Conservation (phyloP, 805 yeast genomes). For the Wickerhamiella siamensis region DNA sequence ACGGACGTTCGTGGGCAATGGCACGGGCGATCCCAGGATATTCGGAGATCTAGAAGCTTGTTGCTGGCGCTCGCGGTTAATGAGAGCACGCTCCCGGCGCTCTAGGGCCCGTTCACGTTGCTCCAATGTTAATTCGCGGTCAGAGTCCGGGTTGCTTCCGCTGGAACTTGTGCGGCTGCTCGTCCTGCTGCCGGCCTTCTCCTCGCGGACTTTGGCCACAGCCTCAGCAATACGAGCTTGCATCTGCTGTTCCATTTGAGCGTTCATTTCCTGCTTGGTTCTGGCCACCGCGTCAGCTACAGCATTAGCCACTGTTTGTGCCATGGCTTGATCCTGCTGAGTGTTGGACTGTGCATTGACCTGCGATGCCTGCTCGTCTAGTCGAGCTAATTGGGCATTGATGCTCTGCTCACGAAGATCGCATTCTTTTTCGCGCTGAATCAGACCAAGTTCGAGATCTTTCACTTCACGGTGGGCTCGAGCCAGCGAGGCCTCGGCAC, state of each 20-base stretch:
- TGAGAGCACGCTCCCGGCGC: conserved; percentile 13
- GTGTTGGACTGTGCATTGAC: not conserved
- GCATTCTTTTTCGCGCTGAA: conserved; percentile 1
- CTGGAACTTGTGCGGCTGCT: conserved; percentile 9
- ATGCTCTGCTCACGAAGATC: conserved; percentile 4
- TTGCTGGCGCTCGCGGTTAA: conserved; percentile 5
- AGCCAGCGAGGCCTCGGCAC: conserved; percentile 6
- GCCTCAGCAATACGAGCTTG: not conserved
- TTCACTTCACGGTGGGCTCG: conserved; percentile 6
- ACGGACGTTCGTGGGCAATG: not conserved
- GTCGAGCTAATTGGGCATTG: conserved; percentile 9
- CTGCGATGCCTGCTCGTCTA: not conserved
- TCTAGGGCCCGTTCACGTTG: conserved; percentile 14
- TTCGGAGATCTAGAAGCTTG: not conserved
- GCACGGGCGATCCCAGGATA: not conserved
- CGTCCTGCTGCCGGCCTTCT: not conserved
- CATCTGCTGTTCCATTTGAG: not conserved
- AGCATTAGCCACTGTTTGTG: conserved; percentile 3
- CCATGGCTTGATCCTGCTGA: not conserved
- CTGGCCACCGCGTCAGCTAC: conserved; percentile 8
- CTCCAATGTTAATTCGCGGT: conserved; percentile 8
- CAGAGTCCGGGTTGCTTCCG: conserved; percentile 3
- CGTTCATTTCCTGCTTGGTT: conserved; percentile 4
- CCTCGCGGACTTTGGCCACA: not conserved
- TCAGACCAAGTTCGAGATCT: conserved; percentile 5